Evolutionary conservation across 2,329 filamentous ascomycete species (phyloP), one percentile per base, ranked within the genome.

Genomic region (Blastomyces parvus): DNA sequence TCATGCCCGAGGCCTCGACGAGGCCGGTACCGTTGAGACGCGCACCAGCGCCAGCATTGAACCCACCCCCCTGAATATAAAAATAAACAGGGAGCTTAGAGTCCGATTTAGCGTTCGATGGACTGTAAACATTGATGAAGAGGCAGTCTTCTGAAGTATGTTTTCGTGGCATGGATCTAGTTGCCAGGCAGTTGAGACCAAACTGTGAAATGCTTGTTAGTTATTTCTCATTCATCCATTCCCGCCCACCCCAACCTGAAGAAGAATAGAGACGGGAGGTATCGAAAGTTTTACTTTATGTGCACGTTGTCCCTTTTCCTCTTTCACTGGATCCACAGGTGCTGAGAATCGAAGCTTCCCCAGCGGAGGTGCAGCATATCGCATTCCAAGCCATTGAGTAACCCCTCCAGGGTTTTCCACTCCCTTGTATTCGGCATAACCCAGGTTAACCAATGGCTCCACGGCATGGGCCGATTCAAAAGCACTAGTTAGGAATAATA

Each of bases 371-470:
- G 87, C 85, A 1, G 89, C 89, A 76, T 85, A 94, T 53, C 88
- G 84, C 66, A 94, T 84, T 1, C 88, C 89, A 8, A 90, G 80
- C 88, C 88, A 93, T 72, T 87, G 81, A 2, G 83, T 85, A 58
- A 91, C 77, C 0, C 86, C 87, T 67, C 83, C 83, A 0, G 74
- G 67, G 1, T 82, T 76, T 1, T 78, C 70, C 3, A 77, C 74
- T 9, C 89, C 89, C 59, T 80, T 74, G 70, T 91, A 91, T 33
- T 79, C 82, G 38, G 86, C 82, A 71, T 91, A 92, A 2, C 80
- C 81, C 27, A 92, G 78, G 65, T 89, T 79, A 17, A 91, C 84
- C 2, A 78, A 66, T 11, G 70, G 63, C 27, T 69, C 67, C 55
- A 68, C 64, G 1, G 74, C 74, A 13, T 53, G 19, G 36, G 42